These are phyloP conservation scores for Fraxinus paxiana DNA, from an alignment of 305 asterid species.

Conservation along the genomic window DNA sequence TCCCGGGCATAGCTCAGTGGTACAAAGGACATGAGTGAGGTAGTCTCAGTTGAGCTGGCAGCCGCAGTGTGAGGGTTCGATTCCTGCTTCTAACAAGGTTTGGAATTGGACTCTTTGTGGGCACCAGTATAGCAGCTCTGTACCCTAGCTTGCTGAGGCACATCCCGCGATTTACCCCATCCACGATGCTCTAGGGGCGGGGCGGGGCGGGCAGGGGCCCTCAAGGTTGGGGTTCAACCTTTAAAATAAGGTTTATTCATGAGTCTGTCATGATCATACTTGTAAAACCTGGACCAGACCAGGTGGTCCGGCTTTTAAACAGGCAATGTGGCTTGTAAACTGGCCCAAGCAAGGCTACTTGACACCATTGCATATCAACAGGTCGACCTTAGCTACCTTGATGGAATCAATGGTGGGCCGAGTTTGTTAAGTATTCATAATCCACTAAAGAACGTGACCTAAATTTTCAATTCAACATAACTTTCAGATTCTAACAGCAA, in stretches of 20 bases:
- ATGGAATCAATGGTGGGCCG: not conserved
- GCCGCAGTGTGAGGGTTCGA: too few relatives aligned
- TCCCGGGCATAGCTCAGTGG: too few relatives aligned
- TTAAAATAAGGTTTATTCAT: not conserved
- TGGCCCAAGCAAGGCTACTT: not conserved
- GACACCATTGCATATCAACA: not conserved
- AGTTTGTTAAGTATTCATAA: not conserved
- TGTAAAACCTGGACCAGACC: not conserved
- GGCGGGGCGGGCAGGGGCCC: too few relatives aligned
- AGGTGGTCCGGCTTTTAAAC: not conserved
- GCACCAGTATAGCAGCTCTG: too few relatives aligned
- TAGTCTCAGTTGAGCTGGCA: too few relatives aligned
- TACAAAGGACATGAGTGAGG: too few relatives aligned
- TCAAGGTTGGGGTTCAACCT: too few relatives aligned
- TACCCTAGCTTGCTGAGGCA: too few relatives aligned
- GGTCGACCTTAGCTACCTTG: not conserved
- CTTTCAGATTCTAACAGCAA: not conserved
- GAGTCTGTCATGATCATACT: not conserved
- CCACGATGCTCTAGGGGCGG: too few relatives aligned
- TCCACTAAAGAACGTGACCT: not conserved
- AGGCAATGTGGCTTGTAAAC: not conserved
- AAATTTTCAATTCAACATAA: not conserved
- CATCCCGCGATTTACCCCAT: too few relatives aligned
- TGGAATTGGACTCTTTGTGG: too few relatives aligned
- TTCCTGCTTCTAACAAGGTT: too few relatives aligned